Conservation (phyloP, 2,329 filamentous ascomycete species). For the Trichoderma lentiforme region DNA sequence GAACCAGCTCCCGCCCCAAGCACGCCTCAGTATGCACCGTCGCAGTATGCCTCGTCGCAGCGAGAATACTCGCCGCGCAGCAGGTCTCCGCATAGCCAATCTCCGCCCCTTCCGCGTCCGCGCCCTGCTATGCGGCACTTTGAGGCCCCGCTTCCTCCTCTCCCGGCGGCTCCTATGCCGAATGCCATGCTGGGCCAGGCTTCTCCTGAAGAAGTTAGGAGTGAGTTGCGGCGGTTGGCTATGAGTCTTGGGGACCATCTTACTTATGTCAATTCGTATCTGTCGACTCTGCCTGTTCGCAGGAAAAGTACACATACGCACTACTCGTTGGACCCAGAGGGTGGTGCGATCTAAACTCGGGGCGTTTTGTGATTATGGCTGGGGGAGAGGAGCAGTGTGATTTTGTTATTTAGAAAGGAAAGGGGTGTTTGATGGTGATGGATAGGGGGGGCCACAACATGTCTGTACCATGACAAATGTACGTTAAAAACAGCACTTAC, state of each 20-base stretch:
- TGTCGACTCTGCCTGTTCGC: constrained; percentile 40
- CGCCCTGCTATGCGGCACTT: background rate
- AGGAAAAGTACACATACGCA: constrained; percentile 33
- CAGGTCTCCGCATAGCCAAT: constrained; percentile 22
- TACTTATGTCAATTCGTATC: constrained; percentile 43
- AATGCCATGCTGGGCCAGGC: constrained; percentile 55
- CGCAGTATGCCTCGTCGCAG: constrained; percentile 18
- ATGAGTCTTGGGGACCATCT: constrained; percentile 50
- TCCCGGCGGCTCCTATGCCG: constrained; percentile 45
- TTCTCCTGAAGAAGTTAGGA: constrained; percentile 48
- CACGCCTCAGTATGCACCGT: constrained; percentile 18
- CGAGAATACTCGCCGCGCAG: constrained; percentile 23
- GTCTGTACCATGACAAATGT: background rate
- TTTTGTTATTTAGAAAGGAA: background rate
- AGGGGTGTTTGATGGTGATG: background rate
- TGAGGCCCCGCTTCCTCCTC: constrained; percentile 32
- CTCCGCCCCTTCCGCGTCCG: constrained; percentile 2
- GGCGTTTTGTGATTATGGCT: background rate
- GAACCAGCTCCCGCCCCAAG: constrained; percentile 28
- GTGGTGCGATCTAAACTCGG: constrained; percentile 3
- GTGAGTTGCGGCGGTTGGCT: constrained; percentile 49
- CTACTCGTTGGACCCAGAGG: constrained; percentile 7
- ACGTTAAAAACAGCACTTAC: background rate
- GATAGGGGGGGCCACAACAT: background rate
- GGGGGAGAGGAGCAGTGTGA: background rate